phyloP scores from a whole-genome alignment of 2,329 filamentous ascomycete genomes.

The Neonectria magnoliae region DNA sequence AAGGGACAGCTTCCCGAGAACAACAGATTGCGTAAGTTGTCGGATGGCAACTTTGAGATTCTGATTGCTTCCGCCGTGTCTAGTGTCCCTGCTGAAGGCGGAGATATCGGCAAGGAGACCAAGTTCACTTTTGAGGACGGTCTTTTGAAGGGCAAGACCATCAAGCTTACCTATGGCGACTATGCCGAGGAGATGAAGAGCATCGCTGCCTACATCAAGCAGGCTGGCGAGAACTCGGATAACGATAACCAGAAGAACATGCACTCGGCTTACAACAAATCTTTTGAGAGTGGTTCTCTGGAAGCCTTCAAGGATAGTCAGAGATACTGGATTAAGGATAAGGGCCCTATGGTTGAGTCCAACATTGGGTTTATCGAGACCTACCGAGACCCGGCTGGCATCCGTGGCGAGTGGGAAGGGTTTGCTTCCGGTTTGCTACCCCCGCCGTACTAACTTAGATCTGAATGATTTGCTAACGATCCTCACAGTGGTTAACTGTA shows the following conservation, averaged over 20 bases:
- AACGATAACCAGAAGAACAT: constrained; percentile 81
- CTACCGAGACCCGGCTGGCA: constrained; percentile 83
- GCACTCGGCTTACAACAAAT: constrained; percentile 78
- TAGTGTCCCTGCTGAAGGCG: constrained; percentile 67
- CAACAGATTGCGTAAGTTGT: constrained; percentile 75
- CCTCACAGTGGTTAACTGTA: constrained; percentile 72
- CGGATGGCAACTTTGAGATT: constrained; percentile 73
- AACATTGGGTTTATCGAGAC: constrained; percentile 89
- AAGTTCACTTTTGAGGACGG: constrained; percentile 70
- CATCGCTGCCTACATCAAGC: constrained; percentile 73
- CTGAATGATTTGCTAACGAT: constrained; percentile 31
- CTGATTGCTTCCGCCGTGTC: constrained; percentile 76
- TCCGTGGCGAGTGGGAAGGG: constrained; percentile 86
- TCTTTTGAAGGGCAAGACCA: constrained; percentile 70
- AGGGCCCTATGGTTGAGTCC: constrained; percentile 80
- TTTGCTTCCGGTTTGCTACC: constrained; percentile 70
- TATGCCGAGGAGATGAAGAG: constrained; percentile 76
- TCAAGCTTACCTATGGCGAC: constrained; percentile 80
- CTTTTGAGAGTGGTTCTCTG: constrained; percentile 78
- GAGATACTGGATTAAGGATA: constrained; percentile 83
- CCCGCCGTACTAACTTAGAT: not conserved
- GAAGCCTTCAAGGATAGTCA: constrained; percentile 84
- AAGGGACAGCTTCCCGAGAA: constrained; percentile 80
- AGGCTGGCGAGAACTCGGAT: constrained; percentile 74
- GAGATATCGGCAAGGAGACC: constrained; percentile 74